Evolutionary conservation across 352 stramenopile genomes (phyloP).

Genomic region (Thalassiosira mediterranea): DNA sequence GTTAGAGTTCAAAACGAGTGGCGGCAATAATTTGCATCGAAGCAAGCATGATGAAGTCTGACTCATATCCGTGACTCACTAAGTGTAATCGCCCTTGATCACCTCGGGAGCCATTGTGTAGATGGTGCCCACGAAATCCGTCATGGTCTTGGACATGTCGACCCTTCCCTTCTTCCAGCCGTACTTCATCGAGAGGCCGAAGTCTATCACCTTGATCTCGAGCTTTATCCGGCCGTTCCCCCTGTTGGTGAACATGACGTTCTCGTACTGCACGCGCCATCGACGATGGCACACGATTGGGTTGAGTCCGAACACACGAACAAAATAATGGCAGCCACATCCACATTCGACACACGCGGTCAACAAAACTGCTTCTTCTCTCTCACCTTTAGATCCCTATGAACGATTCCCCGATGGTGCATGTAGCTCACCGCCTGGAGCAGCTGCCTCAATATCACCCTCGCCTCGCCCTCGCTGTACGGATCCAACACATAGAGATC

Average conservation of each 20-base stretch:
- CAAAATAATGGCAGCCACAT: conserved; percentile 85
- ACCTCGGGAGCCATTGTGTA: conserved; percentile 35
- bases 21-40: too few relatives aligned
- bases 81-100: neutral
- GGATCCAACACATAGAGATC: conserved; percentile 90
- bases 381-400: conserved; percentile 92
- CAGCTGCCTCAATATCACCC: conserved; percentile 88
- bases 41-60: too few relatives aligned
- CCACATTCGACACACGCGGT: conserved; percentile 86
- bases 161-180: neutral
- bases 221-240: neutral
- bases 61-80: too few relatives aligned
- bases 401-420: conserved; percentile 90
- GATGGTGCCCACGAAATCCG: conserved; percentile 2
- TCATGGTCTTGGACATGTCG: conserved; percentile 5
- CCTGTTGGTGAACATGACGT: conserved; percentile 36
- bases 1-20: neutral
- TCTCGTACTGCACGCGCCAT: conserved; percentile 26
- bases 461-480: conserved; percentile 93
- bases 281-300: neutral
- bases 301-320: conserved; percentile 80
- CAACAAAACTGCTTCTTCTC: neutral
- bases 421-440: conserved; percentile 90
- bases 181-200: conserved; percentile 44
- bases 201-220: conserved; percentile 44